Evolutionary conservation across 306 rosid species (phyloP).

Genomic region (Rosa lucieae): DNA sequence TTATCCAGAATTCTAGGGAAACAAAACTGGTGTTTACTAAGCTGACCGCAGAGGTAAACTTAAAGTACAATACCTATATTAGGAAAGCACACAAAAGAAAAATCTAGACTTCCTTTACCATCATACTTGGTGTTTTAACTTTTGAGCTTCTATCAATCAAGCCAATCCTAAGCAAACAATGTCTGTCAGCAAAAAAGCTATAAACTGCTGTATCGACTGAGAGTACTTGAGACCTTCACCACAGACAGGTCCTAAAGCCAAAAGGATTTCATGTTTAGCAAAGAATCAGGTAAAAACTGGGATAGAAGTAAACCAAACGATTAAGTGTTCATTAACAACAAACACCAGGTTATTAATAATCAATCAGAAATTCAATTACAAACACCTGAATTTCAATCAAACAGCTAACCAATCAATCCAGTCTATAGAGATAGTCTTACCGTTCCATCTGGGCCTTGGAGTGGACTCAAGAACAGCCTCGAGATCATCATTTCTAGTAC

Average conservation of each 20-base stretch:
- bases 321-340: not conserved
- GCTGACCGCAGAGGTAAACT: not conserved
- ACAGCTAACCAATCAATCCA: no score
- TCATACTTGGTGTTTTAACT: not conserved
- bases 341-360: not conserved
- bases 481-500: constrained; percentile 94
- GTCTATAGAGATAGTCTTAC: constrained; percentile 27
- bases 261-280: not conserved
- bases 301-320: not conserved
- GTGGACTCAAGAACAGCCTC: constrained; percentile 75
- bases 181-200: not conserved
- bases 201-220: not conserved
- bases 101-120: not conserved
- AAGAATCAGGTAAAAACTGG: not conserved
- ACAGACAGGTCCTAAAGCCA: not conserved
- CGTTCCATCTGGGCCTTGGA: constrained; percentile 85
- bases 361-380: not conserved
- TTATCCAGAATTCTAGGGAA: not conserved
- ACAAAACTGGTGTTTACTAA: not conserved
- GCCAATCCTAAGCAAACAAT: not conserved
- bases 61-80: not conserved
- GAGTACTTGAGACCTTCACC: not conserved
- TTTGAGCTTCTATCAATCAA: not conserved
- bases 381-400: no score
- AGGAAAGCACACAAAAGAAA: not conserved